These are phyloP conservation scores for Blastobotrys niveus DNA, from an alignment of 1,139 yeast species.

Conservation along the genomic window DNA sequence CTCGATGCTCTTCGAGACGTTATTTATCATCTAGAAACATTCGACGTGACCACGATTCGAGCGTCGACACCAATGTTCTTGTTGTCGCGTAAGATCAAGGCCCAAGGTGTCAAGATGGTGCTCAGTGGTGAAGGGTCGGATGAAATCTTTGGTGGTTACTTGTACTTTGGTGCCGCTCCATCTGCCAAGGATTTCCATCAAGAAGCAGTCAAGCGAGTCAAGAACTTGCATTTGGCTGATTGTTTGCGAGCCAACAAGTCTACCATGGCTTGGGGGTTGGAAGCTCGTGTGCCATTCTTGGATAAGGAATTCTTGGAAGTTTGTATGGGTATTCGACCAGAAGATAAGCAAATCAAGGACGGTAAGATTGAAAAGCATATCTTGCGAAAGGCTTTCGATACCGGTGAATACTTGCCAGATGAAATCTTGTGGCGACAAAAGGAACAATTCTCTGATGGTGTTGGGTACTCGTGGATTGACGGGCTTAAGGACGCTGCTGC, in stretches of 20 bases:
- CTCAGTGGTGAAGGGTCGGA: constrained; percentile 98
- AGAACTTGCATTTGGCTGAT: constrained; percentile 95
- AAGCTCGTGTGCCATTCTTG: constrained; percentile 98
- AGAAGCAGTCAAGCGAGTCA: constrained; percentile 92
- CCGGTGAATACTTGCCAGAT: constrained; percentile 83
- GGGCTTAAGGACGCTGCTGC: constrained; percentile 95
- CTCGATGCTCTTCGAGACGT: constrained; percentile 93
- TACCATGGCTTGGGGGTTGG: constrained; percentile 99
- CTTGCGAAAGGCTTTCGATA: constrained; percentile 95
- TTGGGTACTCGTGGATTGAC: constrained; percentile 99
- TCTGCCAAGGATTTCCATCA: constrained; percentile 84
- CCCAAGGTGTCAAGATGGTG: constrained; percentile 99
- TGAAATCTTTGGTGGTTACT: constrained; percentile 97
- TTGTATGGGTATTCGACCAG: constrained; percentile 91
- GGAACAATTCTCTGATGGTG: constrained; percentile 99
- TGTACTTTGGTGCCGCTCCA: constrained; percentile 97
- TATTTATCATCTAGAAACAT: constrained; percentile 91
- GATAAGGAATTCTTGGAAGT: constrained; percentile 88
- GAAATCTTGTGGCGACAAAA: constrained; percentile 99
- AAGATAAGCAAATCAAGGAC: constrained; percentile 67
- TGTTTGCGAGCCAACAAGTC: constrained; percentile 99
- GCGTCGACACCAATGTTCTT: constrained; percentile 99
- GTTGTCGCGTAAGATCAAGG: constrained; percentile 92
- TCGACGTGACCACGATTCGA: constrained; percentile 96
- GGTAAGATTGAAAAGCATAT: constrained; percentile 90